Evolutionary conservation across 805 yeast genomes (phyloP).

Genomic region (Hanseniaspora thailandica): DNA sequence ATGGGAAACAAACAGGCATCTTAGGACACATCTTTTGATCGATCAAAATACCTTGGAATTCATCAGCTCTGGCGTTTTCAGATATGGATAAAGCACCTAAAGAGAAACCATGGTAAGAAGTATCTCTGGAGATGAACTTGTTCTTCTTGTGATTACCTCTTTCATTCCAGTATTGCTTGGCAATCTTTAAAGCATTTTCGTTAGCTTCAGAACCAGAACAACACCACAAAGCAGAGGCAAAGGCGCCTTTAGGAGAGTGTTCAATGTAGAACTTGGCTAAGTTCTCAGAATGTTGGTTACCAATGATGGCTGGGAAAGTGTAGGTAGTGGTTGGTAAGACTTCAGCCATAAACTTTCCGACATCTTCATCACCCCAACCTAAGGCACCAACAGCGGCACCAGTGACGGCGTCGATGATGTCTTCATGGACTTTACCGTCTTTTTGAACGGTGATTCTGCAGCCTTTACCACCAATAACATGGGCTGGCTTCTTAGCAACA

Average conservation of each 20-base stretch:
- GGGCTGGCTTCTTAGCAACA: constrained; percentile 31
- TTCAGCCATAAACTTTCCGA: constrained; percentile 30
- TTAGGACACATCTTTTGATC: constrained; percentile 23
- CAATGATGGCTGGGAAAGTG: constrained; percentile 28
- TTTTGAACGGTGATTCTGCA: constrained; percentile 33
- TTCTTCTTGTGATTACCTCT: constrained; percentile 33
- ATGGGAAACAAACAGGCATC: constrained; percentile 30
- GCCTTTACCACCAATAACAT: constrained; percentile 37
- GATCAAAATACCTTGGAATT: constrained; percentile 26
- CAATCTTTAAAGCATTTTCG: constrained; percentile 53
- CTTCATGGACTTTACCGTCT: constrained; percentile 29
- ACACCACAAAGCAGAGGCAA: constrained; percentile 36
- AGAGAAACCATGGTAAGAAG: constrained; percentile 42
- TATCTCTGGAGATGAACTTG: constrained; percentile 35
- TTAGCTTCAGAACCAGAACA: constrained; percentile 59
- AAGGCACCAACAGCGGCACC: constrained; percentile 44
- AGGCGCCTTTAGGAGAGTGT: constrained; percentile 31
- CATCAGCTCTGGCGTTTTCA: constrained; percentile 29
- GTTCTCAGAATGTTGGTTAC: constrained; percentile 34
- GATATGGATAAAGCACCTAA: constrained; percentile 36
- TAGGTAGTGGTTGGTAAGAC: constrained; percentile 32
- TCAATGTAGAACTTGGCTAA: constrained; percentile 34
- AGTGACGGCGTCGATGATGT: constrained; percentile 35
- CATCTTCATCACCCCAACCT: constrained; percentile 34
- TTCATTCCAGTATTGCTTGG: constrained; percentile 37